Base-by-base conservation (phyloP, 202 grass and related monocot genomes). In the Musa balbisiana region DNA sequence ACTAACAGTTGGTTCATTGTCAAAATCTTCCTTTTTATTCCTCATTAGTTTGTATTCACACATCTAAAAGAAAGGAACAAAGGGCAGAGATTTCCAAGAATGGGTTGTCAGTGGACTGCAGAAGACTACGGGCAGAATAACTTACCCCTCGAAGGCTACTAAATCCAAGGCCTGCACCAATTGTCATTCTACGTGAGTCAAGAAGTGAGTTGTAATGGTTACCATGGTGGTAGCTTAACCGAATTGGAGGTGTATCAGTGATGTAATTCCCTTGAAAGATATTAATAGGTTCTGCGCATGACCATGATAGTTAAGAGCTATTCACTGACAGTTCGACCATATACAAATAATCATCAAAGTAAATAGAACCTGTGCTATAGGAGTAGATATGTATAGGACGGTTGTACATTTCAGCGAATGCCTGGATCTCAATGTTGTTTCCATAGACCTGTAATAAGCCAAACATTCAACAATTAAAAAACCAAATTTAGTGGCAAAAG, bases 401-500 rank as follows among this genome's bases (percentile, higher is more conserved):
- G 86, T 95, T 99, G 59, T 90, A 99, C 96, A 99, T 99, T 85
- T 99, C 96, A 70, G 96, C 96, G 66, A 99, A 99, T 60, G 89
- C 96, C 81, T 99, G 96, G 69, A 99, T 92, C 91, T 99, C 91
- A 83, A 92, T 79, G 82, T 99, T 99, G 68, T 99, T 99, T 76
- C 96, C 96, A 82, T 99, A 99, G 69, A 99, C 95, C 95, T 95
- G 56, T 52, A 43, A 53, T 10, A 76, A 63, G 62, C 52, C 33
- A 5, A 43, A 43, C 33, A 43, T 43, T 43, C 54, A 70, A 80
- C 64, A 53, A 73, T 53, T 69, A 63, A 11, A 75, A 54, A 75
- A 15, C 22, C 21, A 43, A 43, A 43, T 43, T 43, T 43, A 43
- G 33, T 43, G 33, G 33, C 33, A 43, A 43, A 43, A 43, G 8